Evolutionary conservation across 495 filamentous ascomycete genomes (phyloP), one percentile per base, ranked within the genome.

Genomic region (Hapsidospora chrysogenum): DNA sequence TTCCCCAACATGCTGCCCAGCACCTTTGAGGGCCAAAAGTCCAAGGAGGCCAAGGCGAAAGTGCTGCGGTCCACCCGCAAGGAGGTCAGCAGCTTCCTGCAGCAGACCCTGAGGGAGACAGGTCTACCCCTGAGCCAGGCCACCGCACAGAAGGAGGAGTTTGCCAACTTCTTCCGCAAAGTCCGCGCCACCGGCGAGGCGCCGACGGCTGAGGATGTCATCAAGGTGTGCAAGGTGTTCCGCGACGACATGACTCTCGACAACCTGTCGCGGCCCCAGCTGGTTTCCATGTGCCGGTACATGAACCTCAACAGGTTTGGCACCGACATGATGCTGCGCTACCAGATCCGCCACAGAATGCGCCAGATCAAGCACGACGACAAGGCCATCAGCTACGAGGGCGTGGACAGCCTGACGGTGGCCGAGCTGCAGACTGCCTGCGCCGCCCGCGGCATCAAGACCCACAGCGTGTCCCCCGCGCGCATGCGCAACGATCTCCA

Each of bases 141-240:
- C 36, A 93, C 78, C 29, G 80, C 86, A 10, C 85, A 86, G 47
- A 84, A 78, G 46, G 85, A 95, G 42, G 92, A 95, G 48, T 96
- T 99, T 45, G 68, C 82, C n/a, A 78, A 84, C 39, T 99, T 99
- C 57, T 99, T 99, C 75, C 76, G 81, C 48, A 99, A 99, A 63
- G 74, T 94, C 46, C 80, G 89, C 29, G 69, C 81, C 13, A 95
- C 85, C 3, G 92, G 86, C 18, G 87, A 96, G 61, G 59, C 73
- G 17, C 92, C 92, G 0, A 85, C 82, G 10, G 74, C 74, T 28
- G 72, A 80, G 41, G 89, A 96, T 51, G 80, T 99, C 41, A 93
- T 99, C 60, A 94, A 86, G 61, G 89, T 99, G 37, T 96, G 92
- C 76, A 92, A 99, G 68, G 78, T 93, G 49, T 99, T 99, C 68